Base-by-base conservation (phyloP, 169 alveolate genomes). In the Miamiensis avidus region DNA sequence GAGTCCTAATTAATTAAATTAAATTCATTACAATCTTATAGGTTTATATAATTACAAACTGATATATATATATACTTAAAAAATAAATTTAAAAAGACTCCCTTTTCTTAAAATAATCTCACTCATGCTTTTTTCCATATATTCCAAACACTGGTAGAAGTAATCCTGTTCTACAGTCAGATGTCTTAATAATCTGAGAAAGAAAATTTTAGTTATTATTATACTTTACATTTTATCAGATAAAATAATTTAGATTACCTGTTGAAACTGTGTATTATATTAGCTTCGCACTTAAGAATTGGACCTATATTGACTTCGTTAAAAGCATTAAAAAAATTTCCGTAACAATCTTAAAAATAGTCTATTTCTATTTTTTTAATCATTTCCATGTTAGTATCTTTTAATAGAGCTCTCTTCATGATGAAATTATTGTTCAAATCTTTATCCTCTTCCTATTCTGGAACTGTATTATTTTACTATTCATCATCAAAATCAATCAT, bases 381-480 rank as follows among this genome's bases (percentile, higher is more conserved):
- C n/a, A 79, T 49, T 6, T 34, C 75, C 34, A 79, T 79, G 29
- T 79, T 79, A 28, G 84, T 34, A 28, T 79, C 84, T 32, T 49
- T 49, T 65, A 79, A 79, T 34, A 79, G 84, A 28, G 84, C 84
- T 29, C 29, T 79, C 65, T 79, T 79, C 84, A 79, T 79, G 31
- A 79, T 79, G 29, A 34, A 79, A 11, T 79, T 34, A 49, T 28
- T 34, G 20, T 79, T 79, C 1, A 79, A 29, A 49, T 65, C 28
- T 79, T 29, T 0, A n/a, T 64, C 64, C 25, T 33, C 49, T n/a
- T 34, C 84, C 28, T 64, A 31, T n/a, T 79, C 25, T 1, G n/a
- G 16, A 0, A 25, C 31, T 79, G 0, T 16, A 6, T 34, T 34
- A n/a, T 26, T 29, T 29, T 49, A 28, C 65, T n/a, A 0, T 32